phyloP scores from a whole-genome alignment of 495 filamentous ascomycete genomes.

The Articulospora tetracladia region DNA sequence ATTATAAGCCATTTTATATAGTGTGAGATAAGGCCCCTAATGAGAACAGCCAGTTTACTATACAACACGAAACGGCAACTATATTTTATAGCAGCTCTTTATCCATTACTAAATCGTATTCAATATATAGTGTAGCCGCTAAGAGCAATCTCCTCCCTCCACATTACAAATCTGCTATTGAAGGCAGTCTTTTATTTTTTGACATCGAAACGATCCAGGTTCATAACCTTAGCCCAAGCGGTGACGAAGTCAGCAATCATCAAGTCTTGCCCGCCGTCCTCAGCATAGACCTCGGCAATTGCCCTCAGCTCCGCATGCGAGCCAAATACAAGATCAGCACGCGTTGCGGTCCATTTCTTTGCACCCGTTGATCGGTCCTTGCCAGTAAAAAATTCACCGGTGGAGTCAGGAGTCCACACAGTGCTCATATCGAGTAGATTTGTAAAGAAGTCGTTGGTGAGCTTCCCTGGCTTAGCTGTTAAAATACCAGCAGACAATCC shows the following conservation, averaged over 20 bases:
- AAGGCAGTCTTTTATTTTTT: conserved; percentile 13
- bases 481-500: conserved; percentile 13
- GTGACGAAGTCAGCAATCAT: conserved; percentile 8
- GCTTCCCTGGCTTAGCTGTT: conserved; percentile 7
- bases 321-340: conserved; percentile 15
- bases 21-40: no score
- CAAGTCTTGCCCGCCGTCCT: conserved; percentile 7
- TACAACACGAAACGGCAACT: no score
- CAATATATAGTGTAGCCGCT: no score
- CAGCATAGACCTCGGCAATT: conserved; percentile 13
- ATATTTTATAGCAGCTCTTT: no score
- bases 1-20: no score
- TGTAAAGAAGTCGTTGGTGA: conserved; percentile 18
- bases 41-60: no score
- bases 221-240: conserved; percentile 16
- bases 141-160: background rate
- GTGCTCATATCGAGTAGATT: conserved; percentile 18
- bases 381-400: conserved; percentile 7
- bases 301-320: conserved; percentile 14
- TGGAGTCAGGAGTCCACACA: conserved; percentile 12
- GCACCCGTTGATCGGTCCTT: conserved; percentile 10
- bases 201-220: background rate
- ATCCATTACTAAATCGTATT: no score
- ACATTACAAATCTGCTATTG: no score
- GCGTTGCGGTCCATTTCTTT: conserved; percentile 15